These are phyloP conservation scores for Parmales sp. DNA, from an alignment of 108 stramenopile genomes.

Conservation along the genomic window DNA sequence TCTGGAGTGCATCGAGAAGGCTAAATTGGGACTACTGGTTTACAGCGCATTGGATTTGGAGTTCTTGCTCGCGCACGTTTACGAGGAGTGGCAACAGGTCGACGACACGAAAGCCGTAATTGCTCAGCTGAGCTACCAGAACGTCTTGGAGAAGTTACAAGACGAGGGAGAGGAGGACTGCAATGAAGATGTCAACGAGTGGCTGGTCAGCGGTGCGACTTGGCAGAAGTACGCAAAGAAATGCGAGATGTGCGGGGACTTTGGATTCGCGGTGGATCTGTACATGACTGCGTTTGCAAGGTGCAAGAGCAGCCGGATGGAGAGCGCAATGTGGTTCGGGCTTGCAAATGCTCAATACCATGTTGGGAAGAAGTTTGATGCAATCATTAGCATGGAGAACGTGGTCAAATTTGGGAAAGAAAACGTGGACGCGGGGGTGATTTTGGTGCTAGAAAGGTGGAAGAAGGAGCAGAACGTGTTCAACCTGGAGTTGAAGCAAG, in stretches of 20 bases:
- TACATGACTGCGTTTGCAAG: background rate
- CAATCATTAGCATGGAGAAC: background rate
- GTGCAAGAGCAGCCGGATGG: background rate
- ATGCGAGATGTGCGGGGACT: background rate
- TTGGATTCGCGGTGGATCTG: background rate
- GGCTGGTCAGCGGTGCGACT: background rate
- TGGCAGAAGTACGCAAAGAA: constrained; percentile 9
- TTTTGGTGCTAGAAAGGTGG: too few species aligned
- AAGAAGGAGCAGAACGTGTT: background rate
- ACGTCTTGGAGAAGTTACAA: background rate
- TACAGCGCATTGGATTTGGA: constrained; percentile 1
- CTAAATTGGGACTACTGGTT: background rate
- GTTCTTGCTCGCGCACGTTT: background rate
- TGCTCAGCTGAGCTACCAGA: constrained; percentile 8
- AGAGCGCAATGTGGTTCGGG: background rate
- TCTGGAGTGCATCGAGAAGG: background rate
- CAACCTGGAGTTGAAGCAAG: background rate
- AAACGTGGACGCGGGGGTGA: background rate
- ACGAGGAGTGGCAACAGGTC: constrained; percentile 2
- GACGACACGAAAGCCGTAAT: constrained; percentile 1
- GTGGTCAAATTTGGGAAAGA: background rate
- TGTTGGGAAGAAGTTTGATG: background rate
- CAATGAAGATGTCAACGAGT: background rate
- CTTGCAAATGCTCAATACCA: background rate
- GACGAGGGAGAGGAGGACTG: background rate